Evolutionary conservation across 2,329 filamentous ascomycete species (phyloP), one percentile per base, ranked within the genome.

Genomic region (Amauroascus niger): DNA sequence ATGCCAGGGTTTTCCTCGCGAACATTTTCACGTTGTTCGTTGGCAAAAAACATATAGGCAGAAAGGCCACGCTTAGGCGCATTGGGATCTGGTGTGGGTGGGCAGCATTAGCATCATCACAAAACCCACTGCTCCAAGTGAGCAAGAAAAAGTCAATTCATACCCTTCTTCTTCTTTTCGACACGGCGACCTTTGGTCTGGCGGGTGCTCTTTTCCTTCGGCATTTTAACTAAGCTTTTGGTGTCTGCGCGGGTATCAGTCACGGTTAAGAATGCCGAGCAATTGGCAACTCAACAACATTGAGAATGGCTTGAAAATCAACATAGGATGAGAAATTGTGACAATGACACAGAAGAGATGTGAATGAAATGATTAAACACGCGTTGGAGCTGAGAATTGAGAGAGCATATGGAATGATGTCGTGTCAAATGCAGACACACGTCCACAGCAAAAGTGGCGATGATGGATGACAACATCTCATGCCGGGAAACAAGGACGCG

Each of bases 31-130:
- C 93, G 90, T 77, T 96, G 88, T 76, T 97, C 93, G 70, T 97
- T 97, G 82, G 93, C 93, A 73, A 97, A 98, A 86, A 97, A 97
- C 93, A 98, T 98, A 83, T 98, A 98, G 60, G 93, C 93, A 52
- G 93, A 97, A 49, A 98, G 88, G 79, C 91, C 93, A 75, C 93
- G 89, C 89, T 97, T 98, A 72, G 93, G 93, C 57, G 90, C 91
- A 76, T 96, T 96, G 74, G 89, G 89, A 75, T 96, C 90, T 95
- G 58, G 55, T 45, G 7, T 20, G 39, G 30, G 18, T 26, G 44
- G 14, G n/a, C 35, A 9, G 9, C 20, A 40, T 41, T 32, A 32
- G 49, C 24, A 44, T 45, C 35, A 28, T 18, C 39, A 6, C 40
- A 44, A 11, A 16, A n/a, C 16, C n/a, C 9, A 35, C 20, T 14